Evolutionary conservation across 2,329 filamentous ascomycete species (phyloP).

Genomic region (Ceratocystis colombiana): DNA sequence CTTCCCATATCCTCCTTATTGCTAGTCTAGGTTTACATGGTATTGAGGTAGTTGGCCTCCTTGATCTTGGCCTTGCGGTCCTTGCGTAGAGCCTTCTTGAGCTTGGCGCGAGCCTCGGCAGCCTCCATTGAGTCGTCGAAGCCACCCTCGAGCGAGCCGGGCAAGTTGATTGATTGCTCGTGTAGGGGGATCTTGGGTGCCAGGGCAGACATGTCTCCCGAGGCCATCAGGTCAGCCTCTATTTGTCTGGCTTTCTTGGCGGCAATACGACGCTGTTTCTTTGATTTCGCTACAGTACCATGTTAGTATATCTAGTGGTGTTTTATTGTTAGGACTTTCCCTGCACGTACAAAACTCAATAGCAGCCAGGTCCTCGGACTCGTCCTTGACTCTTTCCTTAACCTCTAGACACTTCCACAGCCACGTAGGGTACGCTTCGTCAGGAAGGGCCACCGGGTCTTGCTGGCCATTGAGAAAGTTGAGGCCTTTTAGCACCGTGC

Average conservation of each 20-base stretch:
- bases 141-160: constrained; percentile 38
- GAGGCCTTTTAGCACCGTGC: constrained; percentile 60
- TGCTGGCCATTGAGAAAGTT: constrained; percentile 65
- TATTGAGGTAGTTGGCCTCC: constrained; percentile 76
- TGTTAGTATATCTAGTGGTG: not conserved
- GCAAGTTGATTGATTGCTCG: constrained; percentile 68
- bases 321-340: not conserved
- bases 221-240: constrained; percentile 51
- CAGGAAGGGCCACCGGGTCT: constrained; percentile 63
- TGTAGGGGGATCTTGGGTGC: constrained; percentile 62
- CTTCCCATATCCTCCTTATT: not conserved
- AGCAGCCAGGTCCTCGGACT: constrained; percentile 47
- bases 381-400: constrained; percentile 43
- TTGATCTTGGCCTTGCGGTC: constrained; percentile 69
- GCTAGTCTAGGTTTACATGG: constrained; percentile 46
- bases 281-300: constrained; percentile 58
- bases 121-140: constrained; percentile 41
- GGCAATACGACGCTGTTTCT: constrained; percentile 65
- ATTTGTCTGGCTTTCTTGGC: constrained; percentile 50
- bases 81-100: constrained; percentile 61
- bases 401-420: constrained; percentile 62
- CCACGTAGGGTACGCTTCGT: constrained; percentile 71
- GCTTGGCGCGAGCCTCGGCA: constrained; percentile 45
- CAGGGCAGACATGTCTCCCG: constrained; percentile 56
- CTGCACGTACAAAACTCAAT: constrained; percentile 67